Evolutionary conservation across 768 basidiomycete species (phyloP), one percentile per base, ranked within the genome.

Genomic region (Infundibulicybe gibba): DNA sequence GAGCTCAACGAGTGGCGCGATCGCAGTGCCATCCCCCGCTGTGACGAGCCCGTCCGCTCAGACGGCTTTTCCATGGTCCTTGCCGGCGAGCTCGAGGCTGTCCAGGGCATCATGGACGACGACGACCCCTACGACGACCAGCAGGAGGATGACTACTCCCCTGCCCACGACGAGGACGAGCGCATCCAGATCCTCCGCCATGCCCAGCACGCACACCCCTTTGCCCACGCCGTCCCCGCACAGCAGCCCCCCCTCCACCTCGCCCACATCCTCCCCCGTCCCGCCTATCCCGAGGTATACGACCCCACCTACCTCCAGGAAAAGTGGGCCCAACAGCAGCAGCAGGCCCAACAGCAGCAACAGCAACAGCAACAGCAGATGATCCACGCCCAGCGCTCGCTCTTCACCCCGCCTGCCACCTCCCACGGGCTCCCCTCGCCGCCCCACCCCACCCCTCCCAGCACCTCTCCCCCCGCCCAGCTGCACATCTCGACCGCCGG

Each of bases 1-100:
- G 93, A 99, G 64, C 75, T 97, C 57, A 97, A 97, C 68, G 90
- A 94, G 51, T 97, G 94, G 89, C 85, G 93, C 48, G 80, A 82
- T 53, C 81, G 87, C 41, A 80, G 81, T 19, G 82, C 77, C 19
- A 76, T 93, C 46, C 80, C 82, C 19, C 77, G 76, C 52, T 72
- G 83, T 49, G 87, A 90, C 40, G 87, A 91, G 58, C 85, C 87
- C 15, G 66, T 79, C 37, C 76, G 88, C 50, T 76, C 82, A 21
- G 83, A 89, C 30, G 86, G 76, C 31, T 89, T 91, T 63, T 66
- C 73, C 32, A 81, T 86, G 77, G 75, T 89, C 38, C 70, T 88
- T 13, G 70, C 66, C 33, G 87, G 83, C 40, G 87, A 90, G 60
- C 70, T 87, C 50, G 87, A 90, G 56, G 73, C 87, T 42, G 67